phyloP scores from a whole-genome alignment of 441 rosid species.

The Populus hybrid region DNA sequence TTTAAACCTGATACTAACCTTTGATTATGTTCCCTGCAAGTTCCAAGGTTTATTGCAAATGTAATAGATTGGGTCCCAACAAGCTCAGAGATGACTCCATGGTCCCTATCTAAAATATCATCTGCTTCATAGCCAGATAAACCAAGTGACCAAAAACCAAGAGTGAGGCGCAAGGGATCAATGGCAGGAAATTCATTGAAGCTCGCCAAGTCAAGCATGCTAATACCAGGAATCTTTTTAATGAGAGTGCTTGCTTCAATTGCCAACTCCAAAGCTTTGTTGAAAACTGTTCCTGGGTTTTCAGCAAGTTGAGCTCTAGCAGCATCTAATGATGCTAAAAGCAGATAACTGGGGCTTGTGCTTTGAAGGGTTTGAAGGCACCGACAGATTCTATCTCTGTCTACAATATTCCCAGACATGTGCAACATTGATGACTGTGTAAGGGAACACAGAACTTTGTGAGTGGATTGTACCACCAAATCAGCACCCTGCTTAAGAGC shows the following conservation, averaged over 20 bases:
- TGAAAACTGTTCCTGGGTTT: slow-evolving; percentile 37
- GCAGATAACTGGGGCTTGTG: slow-evolving; percentile 62
- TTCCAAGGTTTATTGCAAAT: slow-evolving; percentile 51
- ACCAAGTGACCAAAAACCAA: slow-evolving; percentile 51
- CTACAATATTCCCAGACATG: slow-evolving; percentile 44
- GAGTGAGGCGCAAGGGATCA: slow-evolving; percentile 54
- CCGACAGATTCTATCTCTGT: slow-evolving; percentile 41
- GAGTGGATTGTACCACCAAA: slow-evolving; percentile 60
- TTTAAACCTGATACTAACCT: slow-evolving; percentile 42
- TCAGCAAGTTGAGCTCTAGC: slow-evolving; percentile 58
- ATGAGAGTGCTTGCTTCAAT: slow-evolving; percentile 29
- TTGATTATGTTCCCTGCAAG: slow-evolving; percentile 35
- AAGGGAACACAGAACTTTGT: slow-evolving; percentile 57
- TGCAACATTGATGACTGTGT: slow-evolving; percentile 72
- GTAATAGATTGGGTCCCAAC: slow-evolving; percentile 42
- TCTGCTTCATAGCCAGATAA: slow-evolving; percentile 58
- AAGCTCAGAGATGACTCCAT: slow-evolving; percentile 43
- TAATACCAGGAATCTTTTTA: slow-evolving; percentile 34
- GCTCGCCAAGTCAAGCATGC: slow-evolving; percentile 31
- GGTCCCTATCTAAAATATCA: slow-evolving; percentile 40
- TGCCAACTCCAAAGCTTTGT: slow-evolving; percentile 39
- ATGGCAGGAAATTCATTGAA: slow-evolving; percentile 29
- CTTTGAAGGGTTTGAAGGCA: slow-evolving; percentile 63
- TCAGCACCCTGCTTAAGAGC: slow-evolving; percentile 62
- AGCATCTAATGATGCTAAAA: slow-evolving; percentile 63